Conservation (phyloP, 2,329 filamentous ascomycete species). For the Teratosphaeria epicoccoides region DNA sequence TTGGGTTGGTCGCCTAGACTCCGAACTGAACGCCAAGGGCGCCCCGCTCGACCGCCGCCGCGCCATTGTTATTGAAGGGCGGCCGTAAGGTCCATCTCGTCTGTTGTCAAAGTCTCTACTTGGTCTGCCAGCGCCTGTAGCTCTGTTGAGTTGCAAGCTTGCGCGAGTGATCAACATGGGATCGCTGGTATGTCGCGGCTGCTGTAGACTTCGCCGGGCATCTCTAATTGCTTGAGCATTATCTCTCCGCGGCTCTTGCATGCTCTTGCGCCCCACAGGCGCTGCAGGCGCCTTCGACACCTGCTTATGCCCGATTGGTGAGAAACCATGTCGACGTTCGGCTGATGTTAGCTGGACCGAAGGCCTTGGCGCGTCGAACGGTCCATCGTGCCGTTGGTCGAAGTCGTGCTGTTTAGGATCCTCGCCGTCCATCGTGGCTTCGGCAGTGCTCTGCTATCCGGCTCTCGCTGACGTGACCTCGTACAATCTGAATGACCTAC, state of each 20-base stretch:
- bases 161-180: slow-evolving; percentile 4
- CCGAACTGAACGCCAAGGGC: neutral
- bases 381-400: slow-evolving; percentile 25
- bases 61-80: slow-evolving; percentile 24
- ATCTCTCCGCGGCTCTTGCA: neutral
- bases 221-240: neutral
- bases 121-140: slow-evolving; percentile 5
- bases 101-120: slow-evolving; percentile 23
- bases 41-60: slow-evolving; percentile 13
- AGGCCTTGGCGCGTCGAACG: slow-evolving; percentile 13
- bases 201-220: slow-evolving; percentile 2
- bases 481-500: neutral
- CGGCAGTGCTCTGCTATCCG: neutral
- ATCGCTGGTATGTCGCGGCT: slow-evolving; percentile 1
- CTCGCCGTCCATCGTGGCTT: neutral
- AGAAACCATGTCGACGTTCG: neutral
- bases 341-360: neutral
- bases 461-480: neutral
- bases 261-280: slow-evolving; percentile 6
- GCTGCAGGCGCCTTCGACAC: neutral
- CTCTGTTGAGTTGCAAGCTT: slow-evolving; percentile 13
- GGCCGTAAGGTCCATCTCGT: slow-evolving; percentile 23
- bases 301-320: neutral
- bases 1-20: neutral
- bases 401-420: slow-evolving; percentile 18